Evolutionary conservation across 345 rosid species (phyloP).

Genomic region (Combretum micranthum): DNA sequence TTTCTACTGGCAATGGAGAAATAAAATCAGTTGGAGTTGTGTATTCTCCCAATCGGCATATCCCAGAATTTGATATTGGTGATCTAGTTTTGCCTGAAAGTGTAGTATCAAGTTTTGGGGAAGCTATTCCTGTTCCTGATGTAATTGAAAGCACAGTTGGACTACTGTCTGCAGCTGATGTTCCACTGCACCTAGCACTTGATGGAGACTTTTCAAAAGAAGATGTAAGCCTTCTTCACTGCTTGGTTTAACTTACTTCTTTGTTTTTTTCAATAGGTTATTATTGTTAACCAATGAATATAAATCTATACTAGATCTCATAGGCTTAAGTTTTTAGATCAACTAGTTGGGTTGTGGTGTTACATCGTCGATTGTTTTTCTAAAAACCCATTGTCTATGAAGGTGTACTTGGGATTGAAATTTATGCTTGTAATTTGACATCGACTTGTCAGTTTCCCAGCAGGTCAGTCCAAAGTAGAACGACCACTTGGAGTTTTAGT

Average conservation of each 20-base stretch:
- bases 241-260: too few relatives aligned
- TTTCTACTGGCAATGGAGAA: conserved; percentile 70
- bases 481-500: too few relatives aligned
- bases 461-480: too few relatives aligned
- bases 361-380: too few relatives aligned
- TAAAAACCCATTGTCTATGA: too few relatives aligned
- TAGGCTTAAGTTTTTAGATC: too few relatives aligned
- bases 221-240: conserved; percentile 44
- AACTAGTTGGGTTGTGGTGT: too few relatives aligned
- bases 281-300: neutral
- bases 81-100: conserved; percentile 60
- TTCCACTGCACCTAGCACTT: conserved; percentile 56
- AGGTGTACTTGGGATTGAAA: too few relatives aligned
- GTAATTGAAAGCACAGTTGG: conserved; percentile 91
- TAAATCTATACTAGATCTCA: too few relatives aligned
- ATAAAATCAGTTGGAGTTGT: conserved; percentile 44
- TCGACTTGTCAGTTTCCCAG: too few relatives aligned
- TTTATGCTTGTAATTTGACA: too few relatives aligned
- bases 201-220: conserved; percentile 58
- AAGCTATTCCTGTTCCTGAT: conserved; percentile 74
- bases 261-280: neutral
- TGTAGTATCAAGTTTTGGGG: conserved; percentile 55
- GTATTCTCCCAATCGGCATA: conserved; percentile 38
- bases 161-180: conserved; percentile 69
- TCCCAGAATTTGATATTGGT: conserved; percentile 43